Evolutionary conservation across 352 stramenopile species (phyloP), one percentile per base, ranked within the genome.

Genomic region (Phytophthora pseudosyringae): DNA sequence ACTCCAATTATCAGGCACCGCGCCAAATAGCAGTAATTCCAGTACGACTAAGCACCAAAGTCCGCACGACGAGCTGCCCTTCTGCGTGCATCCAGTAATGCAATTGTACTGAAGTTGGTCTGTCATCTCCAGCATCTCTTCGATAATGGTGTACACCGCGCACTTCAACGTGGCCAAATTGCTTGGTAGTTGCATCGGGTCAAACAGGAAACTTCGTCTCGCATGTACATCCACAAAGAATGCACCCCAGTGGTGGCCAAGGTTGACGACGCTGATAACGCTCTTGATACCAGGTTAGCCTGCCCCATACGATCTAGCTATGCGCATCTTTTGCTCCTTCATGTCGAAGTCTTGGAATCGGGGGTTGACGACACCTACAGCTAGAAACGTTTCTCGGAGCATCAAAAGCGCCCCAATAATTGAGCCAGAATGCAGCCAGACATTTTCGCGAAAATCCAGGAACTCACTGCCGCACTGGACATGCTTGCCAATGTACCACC

Each of bases 21-120:
- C 56, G 3, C 56, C 56, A 44, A 57, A 64, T 2, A 57, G 45
- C 4, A 64, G 45, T 18, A 64, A 12, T 25, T 39, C 55, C 6
- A 41, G n/a, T n/a, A n/a, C n/a, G n/a, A n/a, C n/a, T n/a, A n/a
- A n/a, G 10, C 44, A 49, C 32, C 55, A 55, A 11, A 63, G 7
- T 1, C 44, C 43, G 18, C 44, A 55, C 3, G 44, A 63, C 4
- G 32, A 28, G 36, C 35, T 41, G 13, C 55, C 44, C 15, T 40
- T 32, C 26, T 63, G n/a, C n/a, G n/a, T n/a, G n/a, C n/a, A n/a
- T n/a, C n/a, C n/a, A 21, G 31, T 38, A 11, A 62, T 36, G 6
- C 57, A 11, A 9, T 64, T n/a, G 18, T 35, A 51, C 11, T 45
- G 8, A 5, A 43, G 28, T 28, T 54, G 41, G 10, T 62, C 54